Percentiles rank a stretch among this genome's conserved stretches.
Conservation (phyloP, 2,329 filamentous ascomycete genomes). For the Penicillium glabrum region DNA sequence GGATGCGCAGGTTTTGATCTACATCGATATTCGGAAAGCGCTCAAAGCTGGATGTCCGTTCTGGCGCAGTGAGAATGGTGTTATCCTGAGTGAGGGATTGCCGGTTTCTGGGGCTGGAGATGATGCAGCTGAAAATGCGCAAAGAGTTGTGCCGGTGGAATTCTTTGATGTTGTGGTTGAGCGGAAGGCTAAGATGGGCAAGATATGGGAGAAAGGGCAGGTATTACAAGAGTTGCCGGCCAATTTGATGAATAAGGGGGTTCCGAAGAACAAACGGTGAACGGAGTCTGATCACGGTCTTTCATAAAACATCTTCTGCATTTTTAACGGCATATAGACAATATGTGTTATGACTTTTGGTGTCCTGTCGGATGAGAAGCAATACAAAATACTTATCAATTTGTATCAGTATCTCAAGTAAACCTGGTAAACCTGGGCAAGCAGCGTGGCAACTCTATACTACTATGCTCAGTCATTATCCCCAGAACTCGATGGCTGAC, state of each 20-base stretch:
- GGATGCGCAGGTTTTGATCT: constrained; percentile 75
- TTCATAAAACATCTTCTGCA: neutral
- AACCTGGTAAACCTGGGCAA: too few relatives aligned
- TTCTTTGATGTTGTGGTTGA: constrained; percentile 75
- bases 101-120: constrained; percentile 34
- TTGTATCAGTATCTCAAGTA: too few relatives aligned
- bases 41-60: constrained; percentile 65
- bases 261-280: constrained; percentile 27
- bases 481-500: too few relatives aligned
- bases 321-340: neutral
- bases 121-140: constrained; percentile 46
- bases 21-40: constrained; percentile 69
- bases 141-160: constrained; percentile 61
- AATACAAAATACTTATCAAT: too few relatives aligned
- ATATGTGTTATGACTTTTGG: too few relatives aligned
- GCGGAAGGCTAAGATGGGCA: constrained; percentile 68
- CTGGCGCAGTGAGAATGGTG: constrained; percentile 77
- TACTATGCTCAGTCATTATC: too few relatives aligned
- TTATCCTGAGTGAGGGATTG: constrained; percentile 61
- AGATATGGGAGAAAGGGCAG: constrained; percentile 64
- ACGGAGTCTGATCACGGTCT: neutral
- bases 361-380: too few relatives aligned
- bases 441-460: too few relatives aligned
- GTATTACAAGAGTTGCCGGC: constrained; percentile 50
- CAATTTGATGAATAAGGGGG: constrained; percentile 40